Evolutionary conservation across 2,329 filamentous ascomycete species (phyloP).

Genomic region (Stachybotrys chartarum): DNA sequence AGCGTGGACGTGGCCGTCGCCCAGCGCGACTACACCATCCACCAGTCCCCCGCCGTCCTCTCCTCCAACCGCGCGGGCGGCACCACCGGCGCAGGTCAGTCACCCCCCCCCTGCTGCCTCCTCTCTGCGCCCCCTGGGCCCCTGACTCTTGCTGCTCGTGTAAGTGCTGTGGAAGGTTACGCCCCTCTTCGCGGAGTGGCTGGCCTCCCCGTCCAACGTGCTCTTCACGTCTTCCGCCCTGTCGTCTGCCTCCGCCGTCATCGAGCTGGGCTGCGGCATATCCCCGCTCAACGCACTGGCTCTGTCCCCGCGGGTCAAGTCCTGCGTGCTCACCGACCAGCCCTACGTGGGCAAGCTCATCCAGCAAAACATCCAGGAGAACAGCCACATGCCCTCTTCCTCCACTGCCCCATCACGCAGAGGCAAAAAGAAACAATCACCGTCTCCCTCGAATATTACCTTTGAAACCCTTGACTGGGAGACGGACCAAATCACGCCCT

Average conservation of each 20-base stretch:
- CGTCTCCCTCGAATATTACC: constrained; percentile 34
- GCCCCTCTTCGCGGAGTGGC: constrained; percentile 74
- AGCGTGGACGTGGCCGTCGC: constrained; percentile 61
- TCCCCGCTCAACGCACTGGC: constrained; percentile 70
- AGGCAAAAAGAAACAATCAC: constrained; percentile 13
- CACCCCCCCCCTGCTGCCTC: not conserved
- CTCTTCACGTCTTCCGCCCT: constrained; percentile 44
- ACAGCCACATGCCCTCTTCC: constrained; percentile 23
- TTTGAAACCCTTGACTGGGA: constrained; percentile 80
- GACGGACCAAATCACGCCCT: constrained; percentile 42
- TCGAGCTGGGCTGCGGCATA: constrained; percentile 87
- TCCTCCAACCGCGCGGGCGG: constrained; percentile 63
- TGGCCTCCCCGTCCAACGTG: constrained; percentile 55
- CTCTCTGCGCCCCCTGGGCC: not conserved
- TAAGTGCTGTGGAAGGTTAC: constrained; percentile 88
- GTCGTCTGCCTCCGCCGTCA: constrained; percentile 49
- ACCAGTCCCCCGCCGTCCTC: constrained; percentile 78
- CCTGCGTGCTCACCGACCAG: constrained; percentile 82
- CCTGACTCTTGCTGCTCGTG: constrained; percentile 6
- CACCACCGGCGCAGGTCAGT: constrained; percentile 45
- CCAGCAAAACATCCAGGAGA: constrained; percentile 67
- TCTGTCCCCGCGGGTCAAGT: constrained; percentile 51
- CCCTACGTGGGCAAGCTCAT: constrained; percentile 72
- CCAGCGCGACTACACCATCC: constrained; percentile 64
- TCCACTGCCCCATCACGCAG: constrained; percentile 4